Percentiles rank a stretch among this genome's conserved stretches.
phyloP scores from a whole-genome alignment of 495 filamentous ascomycete species.

The Tuber melanosporum region DNA sequence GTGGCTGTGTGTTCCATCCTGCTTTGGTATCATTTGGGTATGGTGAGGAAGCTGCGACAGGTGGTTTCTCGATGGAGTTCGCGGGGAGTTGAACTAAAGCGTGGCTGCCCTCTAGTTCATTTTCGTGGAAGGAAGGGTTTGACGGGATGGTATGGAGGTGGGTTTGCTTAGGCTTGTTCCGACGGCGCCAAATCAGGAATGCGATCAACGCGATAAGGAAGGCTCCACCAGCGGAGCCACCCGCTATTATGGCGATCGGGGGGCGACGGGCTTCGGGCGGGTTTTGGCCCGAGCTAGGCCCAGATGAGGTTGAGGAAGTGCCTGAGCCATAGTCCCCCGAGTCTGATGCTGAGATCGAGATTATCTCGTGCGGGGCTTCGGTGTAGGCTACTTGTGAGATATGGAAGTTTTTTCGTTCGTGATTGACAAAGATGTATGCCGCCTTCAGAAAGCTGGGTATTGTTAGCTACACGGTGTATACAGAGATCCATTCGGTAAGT shows the following conservation, averaged over 20 bases:
- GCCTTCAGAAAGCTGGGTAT: constrained; percentile 33
- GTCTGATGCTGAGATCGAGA: constrained; percentile 11
- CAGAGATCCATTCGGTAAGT: neutral
- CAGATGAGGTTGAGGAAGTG: neutral
- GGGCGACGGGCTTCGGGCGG: neutral
- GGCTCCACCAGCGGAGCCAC: constrained; percentile 17
- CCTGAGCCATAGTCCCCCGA: constrained; percentile 7
- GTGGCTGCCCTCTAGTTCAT: constrained; percentile 17
- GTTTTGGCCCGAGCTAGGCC: neutral
- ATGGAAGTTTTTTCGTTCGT: constrained; percentile 27
- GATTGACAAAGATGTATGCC: constrained; percentile 36
- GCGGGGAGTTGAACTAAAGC: constrained; percentile 19
- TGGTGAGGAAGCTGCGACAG: constrained; percentile 11
- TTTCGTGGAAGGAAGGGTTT: constrained; percentile 10
- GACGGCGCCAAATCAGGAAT: constrained; percentile 29
- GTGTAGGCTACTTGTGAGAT: constrained; percentile 33
- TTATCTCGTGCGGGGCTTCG: constrained; percentile 9
- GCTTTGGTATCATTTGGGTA: constrained; percentile 16
- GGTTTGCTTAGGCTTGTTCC: neutral
- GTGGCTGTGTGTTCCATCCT: constrained; percentile 28
- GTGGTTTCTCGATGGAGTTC: constrained; percentile 19
- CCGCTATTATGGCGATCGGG: constrained; percentile 20
- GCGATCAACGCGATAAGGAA: constrained; percentile 19
- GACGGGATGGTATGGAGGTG: constrained; percentile 16
- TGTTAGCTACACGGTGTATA: constrained; percentile 4